A percentile compares a stretch with the other conserved stretches of the same genome.
These are phyloP conservation scores for Penicillium sp. DNA, from an alignment of 2,329 filamentous ascomycete species.

Conservation along the genomic window DNA sequence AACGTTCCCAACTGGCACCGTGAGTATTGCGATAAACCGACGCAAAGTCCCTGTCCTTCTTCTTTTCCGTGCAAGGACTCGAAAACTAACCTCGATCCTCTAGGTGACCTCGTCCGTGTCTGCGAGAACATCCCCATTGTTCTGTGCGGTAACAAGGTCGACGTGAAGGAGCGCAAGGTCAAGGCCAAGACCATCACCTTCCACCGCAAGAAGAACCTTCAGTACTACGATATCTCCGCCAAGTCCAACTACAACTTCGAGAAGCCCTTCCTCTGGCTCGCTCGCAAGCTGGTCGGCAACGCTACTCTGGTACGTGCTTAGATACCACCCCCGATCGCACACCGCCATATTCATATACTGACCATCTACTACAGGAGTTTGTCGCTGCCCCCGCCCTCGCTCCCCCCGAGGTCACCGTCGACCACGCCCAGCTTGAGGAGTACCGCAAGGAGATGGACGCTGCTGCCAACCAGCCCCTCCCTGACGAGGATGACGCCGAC, in stretches of 20 bases:
- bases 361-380: conserved; percentile 71
- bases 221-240: conserved; percentile 99
- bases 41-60: conserved; percentile 13
- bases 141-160: conserved; percentile 98
- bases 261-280: conserved; percentile 99
- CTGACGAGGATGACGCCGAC: conserved; percentile 85
- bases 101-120: conserved; percentile 96
- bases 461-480: conserved; percentile 82
- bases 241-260: conserved; percentile 99
- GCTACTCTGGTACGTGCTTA: conserved; percentile 69
- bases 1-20: conserved; percentile 99
- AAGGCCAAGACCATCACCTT: conserved; percentile 99
- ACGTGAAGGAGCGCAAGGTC: conserved; percentile 99
- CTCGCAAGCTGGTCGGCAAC: conserved; percentile 97
- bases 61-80: background rate
- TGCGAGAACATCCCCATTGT: conserved; percentile 99
- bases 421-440: conserved; percentile 77
- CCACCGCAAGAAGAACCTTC: conserved; percentile 99
- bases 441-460: conserved; percentile 88
- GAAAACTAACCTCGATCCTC: background rate
- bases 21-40: conserved; percentile 59
- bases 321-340: conserved; percentile 21
- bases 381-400: conserved; percentile 94
- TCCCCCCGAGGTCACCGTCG: conserved; percentile 88
- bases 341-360: conserved; percentile 12